Evolutionary conservation across 768 basidiomycete genomes (phyloP).

Genomic region (Suillus discolor): DNA sequence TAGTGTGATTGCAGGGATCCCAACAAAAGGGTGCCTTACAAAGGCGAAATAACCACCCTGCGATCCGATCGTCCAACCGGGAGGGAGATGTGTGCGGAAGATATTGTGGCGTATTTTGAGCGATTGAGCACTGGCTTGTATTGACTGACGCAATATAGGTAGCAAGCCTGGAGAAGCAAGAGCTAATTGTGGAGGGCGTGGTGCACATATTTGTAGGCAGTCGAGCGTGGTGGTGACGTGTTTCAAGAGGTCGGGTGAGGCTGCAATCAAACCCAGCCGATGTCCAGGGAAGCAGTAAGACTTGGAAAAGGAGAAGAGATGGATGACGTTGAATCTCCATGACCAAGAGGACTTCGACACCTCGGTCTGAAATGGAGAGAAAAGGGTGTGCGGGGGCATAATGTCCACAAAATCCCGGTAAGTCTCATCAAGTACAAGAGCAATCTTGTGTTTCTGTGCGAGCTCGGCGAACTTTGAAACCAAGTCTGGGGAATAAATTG

Average conservation of each 20-base stretch:
- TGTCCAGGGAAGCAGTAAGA: conserved; percentile 82
- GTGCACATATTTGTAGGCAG: conserved; percentile 79
- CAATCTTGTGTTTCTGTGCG: conserved; percentile 53
- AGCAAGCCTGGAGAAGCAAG: conserved; percentile 55
- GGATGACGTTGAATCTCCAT: conserved; percentile 67
- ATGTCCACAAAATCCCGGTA: conserved; percentile 79
- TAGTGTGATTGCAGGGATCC: conserved; percentile 51
- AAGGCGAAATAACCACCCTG: conserved; percentile 82
- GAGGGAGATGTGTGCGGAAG: conserved; percentile 52
- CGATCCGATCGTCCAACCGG: conserved; percentile 61
- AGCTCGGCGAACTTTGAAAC: conserved; percentile 62
- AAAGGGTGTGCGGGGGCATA: conserved; percentile 57
- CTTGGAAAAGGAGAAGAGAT: conserved; percentile 83
- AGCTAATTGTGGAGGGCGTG: conserved; percentile 71
- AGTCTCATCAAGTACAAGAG: conserved; percentile 85
- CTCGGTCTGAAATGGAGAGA: conserved; percentile 32
- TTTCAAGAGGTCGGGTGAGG: conserved; percentile 54
- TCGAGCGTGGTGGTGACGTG: conserved; percentile 66
- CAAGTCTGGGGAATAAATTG: conserved; percentile 59
- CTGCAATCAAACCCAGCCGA: conserved; percentile 72
- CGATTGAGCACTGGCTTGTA: conserved; percentile 50
- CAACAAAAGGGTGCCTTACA: conserved; percentile 63
- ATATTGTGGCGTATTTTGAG: conserved; percentile 55
- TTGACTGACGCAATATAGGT: conserved; percentile 50
- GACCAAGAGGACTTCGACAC: conserved; percentile 23